Evolutionary conservation across 176 grass and related monocot species (phyloP).

Genomic region (Musa troglodytarum): DNA sequence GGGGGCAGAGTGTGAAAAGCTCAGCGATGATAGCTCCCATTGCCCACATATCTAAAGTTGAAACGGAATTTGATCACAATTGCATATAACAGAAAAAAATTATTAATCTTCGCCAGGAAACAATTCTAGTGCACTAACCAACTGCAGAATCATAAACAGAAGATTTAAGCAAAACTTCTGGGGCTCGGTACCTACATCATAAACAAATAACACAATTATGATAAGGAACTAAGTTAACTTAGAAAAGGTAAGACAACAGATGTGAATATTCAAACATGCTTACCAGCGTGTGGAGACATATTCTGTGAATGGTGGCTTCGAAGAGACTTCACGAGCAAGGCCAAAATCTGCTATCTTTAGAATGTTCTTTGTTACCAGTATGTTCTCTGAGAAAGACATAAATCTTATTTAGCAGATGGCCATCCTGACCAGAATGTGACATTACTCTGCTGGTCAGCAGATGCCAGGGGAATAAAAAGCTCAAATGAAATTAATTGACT

Average conservation of each 20-base stretch:
- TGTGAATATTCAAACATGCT: neutral
- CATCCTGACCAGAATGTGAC: neutral
- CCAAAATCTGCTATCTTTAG: constrained; percentile 99
- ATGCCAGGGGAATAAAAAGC: neutral
- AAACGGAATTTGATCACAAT: neutral
- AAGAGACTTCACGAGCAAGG: constrained; percentile 86
- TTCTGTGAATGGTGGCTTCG: constrained; percentile 92
- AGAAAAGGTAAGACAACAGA: neutral
- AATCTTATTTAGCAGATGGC: neutral
- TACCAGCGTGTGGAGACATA: constrained; percentile 96
- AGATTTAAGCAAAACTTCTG: constrained; percentile 90
- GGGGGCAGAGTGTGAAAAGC: constrained; percentile 72
- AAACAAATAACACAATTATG: neutral
- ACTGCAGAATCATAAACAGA: constrained; percentile 87
- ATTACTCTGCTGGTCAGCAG: neutral
- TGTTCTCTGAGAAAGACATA: constrained; percentile 70
- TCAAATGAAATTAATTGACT: too few species aligned
- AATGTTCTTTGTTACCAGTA: constrained; percentile 71
- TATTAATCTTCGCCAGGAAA: constrained; percentile 7
- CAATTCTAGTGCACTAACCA: constrained; percentile 51
- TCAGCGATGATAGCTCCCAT: constrained; percentile 94
- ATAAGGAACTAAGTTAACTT: neutral
- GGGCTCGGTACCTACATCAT: constrained; percentile 70
- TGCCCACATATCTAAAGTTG: constrained; percentile 82
- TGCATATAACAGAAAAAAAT: constrained; percentile 7